These are phyloP conservation scores for Pythium rhizo-oryzae DNA, from an alignment of 352 stramenopile genomes.

Conservation along the genomic window DNA sequence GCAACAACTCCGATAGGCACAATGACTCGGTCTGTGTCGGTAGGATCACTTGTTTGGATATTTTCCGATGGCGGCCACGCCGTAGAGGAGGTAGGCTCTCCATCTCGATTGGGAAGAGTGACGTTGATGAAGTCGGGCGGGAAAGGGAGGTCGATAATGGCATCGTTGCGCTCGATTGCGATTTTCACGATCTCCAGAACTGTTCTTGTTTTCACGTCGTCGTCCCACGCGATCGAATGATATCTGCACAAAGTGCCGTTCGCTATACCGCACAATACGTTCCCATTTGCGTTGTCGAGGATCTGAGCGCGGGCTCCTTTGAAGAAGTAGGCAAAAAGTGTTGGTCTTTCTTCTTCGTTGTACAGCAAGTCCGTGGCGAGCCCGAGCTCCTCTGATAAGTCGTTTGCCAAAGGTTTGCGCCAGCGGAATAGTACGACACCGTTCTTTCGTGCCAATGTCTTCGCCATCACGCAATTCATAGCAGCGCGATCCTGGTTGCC, in stretches of 20 bases:
- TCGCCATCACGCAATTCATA: neutral
- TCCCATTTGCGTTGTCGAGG: slow-evolving; percentile 22
- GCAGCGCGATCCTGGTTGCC: neutral
- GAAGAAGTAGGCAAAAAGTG: slow-evolving; percentile 25
- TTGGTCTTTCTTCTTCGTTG: slow-evolving; percentile 14
- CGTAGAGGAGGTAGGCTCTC: neutral
- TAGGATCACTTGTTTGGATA: neutral
- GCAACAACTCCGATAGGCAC: slow-evolving; percentile 5
- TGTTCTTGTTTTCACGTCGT: neutral
- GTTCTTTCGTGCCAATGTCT: neutral
- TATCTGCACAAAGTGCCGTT: slow-evolving; percentile 16
- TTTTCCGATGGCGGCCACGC: neutral
- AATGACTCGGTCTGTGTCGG: neutral
- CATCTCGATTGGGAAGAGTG: neutral
- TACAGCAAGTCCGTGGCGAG: slow-evolving; percentile 1
- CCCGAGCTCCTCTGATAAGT: neutral
- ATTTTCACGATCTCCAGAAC: neutral
- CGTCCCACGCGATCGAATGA: slow-evolving; percentile 20
- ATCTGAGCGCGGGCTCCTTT: slow-evolving; percentile 16
- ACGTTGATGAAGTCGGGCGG: neutral
- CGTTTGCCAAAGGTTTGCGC: neutral
- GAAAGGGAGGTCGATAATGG: slow-evolving; percentile 9
- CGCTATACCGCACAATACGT: slow-evolving; percentile 3
- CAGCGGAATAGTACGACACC: slow-evolving; percentile 5
- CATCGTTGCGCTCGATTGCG: too few species aligned